Evolutionary conservation across 1,284 basidiomycete genomes (phyloP).

Genomic region (Inonotus hispidus): DNA sequence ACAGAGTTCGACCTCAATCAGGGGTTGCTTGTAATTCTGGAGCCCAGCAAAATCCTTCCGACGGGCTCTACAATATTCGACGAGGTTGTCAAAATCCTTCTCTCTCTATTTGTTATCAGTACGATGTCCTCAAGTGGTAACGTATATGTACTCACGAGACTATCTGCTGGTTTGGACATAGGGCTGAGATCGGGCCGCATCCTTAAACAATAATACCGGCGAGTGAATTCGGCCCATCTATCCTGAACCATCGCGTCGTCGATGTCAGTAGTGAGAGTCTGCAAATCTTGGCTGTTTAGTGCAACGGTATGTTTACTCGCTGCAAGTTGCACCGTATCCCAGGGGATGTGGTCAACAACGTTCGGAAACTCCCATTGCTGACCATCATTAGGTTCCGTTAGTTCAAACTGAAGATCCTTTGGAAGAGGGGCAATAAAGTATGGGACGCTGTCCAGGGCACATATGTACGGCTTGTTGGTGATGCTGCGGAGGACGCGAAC

Average conservation of each 20-base stretch:
- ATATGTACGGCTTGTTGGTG: conserved; percentile 60
- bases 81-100: conserved; percentile 45
- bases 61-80: conserved; percentile 59
- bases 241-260: conserved; percentile 68
- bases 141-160: conserved; percentile 37
- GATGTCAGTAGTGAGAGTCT: conserved; percentile 39
- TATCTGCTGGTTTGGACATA: conserved; percentile 60
- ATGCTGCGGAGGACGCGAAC: conserved; percentile 54
- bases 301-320: conserved; percentile 45
- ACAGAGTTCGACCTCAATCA: conserved; percentile 60
- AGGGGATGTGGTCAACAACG: conserved; percentile 50
- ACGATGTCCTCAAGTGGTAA: background rate
- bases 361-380: conserved; percentile 30
- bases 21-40: conserved; percentile 57
- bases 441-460: conserved; percentile 44
- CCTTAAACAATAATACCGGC: conserved; percentile 51
- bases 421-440: conserved; percentile 63
- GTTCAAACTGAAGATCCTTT: conserved; percentile 1
- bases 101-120: conserved; percentile 44
- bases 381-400: conserved; percentile 13
- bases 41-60: conserved; percentile 58
- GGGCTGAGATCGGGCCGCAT: conserved; percentile 65
- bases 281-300: conserved; percentile 39
- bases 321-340: conserved; percentile 53
- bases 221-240: conserved; percentile 68